Percentiles rank a stretch among this genome's conserved stretches.
Evolutionary conservation across 192 early-diverging fungal species (phyloP).

Genomic region (Lobulomyces angularis): DNA sequence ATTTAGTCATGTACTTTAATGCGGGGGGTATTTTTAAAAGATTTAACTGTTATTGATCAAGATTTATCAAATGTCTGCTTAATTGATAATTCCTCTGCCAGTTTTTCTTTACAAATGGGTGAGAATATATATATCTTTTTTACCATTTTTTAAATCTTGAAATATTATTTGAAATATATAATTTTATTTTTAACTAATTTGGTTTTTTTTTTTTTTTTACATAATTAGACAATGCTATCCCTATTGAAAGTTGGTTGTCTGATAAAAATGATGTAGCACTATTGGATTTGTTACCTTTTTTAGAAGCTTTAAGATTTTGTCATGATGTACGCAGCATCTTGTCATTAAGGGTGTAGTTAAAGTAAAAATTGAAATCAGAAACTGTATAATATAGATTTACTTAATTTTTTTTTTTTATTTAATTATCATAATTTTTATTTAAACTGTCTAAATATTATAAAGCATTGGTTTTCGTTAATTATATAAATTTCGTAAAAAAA

Average conservation of each 20-base stretch:
- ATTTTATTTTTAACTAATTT: not conserved
- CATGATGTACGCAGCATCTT: slow-evolving; percentile 76
- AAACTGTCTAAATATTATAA: too few relatives aligned
- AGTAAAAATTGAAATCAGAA: too few relatives aligned
- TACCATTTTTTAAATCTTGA: slow-evolving; percentile 1
- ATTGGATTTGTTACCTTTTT: slow-evolving; percentile 72
- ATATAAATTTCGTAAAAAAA: too few relatives aligned
- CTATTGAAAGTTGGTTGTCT: slow-evolving; percentile 74
- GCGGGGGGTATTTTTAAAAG: slow-evolving; percentile 64
- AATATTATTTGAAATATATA: not conserved
- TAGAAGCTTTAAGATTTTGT: slow-evolving; percentile 75
- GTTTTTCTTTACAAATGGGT: too few relatives aligned
- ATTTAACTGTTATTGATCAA: slow-evolving; percentile 57
- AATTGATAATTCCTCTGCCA: slow-evolving; percentile 71
- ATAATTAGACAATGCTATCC: slow-evolving; percentile 90
- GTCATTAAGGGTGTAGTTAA: slow-evolving; percentile 32
- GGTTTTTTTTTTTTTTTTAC: too few relatives aligned
- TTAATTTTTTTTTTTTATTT: too few relatives aligned
- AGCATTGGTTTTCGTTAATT: too few relatives aligned
- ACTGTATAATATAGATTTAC: too few relatives aligned
- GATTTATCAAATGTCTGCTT: slow-evolving; percentile 72
- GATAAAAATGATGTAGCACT: slow-evolving; percentile 68
- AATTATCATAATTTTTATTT: too few relatives aligned
- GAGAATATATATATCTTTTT: too few relatives aligned
- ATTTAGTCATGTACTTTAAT: slow-evolving; percentile 55